phyloP scores from a whole-genome alignment of 2,329 filamentous ascomycete species.

The Aureobasidium mangrovei region DNA sequence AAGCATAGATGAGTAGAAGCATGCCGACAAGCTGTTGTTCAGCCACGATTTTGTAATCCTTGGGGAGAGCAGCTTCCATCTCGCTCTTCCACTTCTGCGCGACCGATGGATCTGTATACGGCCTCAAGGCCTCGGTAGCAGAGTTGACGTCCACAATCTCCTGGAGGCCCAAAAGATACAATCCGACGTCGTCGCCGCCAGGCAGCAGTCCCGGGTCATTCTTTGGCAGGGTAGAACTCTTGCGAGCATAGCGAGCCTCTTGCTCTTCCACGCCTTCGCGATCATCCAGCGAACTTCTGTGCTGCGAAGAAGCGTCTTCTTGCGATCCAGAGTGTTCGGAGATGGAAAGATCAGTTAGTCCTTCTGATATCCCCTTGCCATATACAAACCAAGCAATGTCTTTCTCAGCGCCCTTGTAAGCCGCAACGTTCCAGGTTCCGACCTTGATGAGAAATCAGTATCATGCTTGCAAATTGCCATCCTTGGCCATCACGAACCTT shows the following conservation, averaged over 20 bases:
- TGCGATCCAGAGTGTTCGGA: slow-evolving; percentile 19
- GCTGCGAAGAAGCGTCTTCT: slow-evolving; percentile 12
- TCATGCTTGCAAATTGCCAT: background rate
- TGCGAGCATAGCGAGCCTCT: slow-evolving; percentile 37
- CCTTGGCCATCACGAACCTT: background rate
- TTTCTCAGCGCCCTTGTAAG: slow-evolving; percentile 73
- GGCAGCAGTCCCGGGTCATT: slow-evolving; percentile 41
- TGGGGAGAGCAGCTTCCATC: slow-evolving; percentile 63
- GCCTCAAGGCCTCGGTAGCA: slow-evolving; percentile 66
- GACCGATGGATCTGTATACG: slow-evolving; percentile 63
- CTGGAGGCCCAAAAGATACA: slow-evolving; percentile 86
- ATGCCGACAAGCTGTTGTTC: slow-evolving; percentile 82
- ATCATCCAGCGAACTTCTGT: slow-evolving; percentile 20
- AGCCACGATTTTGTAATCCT: slow-evolving; percentile 66
- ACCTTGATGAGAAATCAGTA: slow-evolving; percentile 49
- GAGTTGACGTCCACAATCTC: slow-evolving; percentile 83
- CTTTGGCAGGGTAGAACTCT: slow-evolving; percentile 35
- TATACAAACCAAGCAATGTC: slow-evolving; percentile 88
- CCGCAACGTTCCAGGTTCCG: slow-evolving; percentile 91
- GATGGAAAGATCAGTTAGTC: slow-evolving; percentile 46
- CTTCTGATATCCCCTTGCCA: slow-evolving; percentile 60
- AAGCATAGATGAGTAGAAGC: slow-evolving; percentile 75
- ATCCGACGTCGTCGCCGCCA: slow-evolving; percentile 61
- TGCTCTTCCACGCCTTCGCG: slow-evolving; percentile 40
- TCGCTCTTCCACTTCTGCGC: slow-evolving; percentile 74